phyloP scores from a whole-genome alignment of 495 filamentous ascomycete genomes.

The Barbatosphaeria neglecta region DNA sequence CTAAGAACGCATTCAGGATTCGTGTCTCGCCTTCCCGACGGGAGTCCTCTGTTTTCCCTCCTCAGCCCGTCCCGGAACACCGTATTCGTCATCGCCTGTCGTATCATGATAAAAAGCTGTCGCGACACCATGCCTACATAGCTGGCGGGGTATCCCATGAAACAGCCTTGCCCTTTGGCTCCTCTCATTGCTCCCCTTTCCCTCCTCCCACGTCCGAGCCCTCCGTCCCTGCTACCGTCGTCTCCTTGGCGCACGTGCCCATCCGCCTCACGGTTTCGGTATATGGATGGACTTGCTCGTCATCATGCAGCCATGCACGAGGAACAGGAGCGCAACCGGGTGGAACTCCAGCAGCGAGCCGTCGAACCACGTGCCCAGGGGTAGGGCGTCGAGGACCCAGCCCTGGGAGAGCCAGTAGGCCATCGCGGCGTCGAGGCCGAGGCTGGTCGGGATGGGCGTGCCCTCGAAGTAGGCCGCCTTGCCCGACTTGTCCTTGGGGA shows the following conservation, averaged over 20 bases:
- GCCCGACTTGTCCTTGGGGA: slow-evolving; percentile 83
- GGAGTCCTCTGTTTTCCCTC: too few relatives aligned
- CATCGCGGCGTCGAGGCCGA: slow-evolving; percentile 74
- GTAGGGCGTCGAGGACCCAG: slow-evolving; percentile 67
- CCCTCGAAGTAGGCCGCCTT: slow-evolving; percentile 95
- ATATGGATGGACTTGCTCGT: slow-evolving; percentile 89
- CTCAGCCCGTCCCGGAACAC: too few relatives aligned
- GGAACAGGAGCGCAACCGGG: slow-evolving; percentile 71
- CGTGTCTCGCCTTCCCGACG: too few relatives aligned
- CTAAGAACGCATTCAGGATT: too few relatives aligned
- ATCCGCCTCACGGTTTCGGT: slow-evolving; percentile 62
- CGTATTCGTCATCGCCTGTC: too few relatives aligned
- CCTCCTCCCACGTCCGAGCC: too few relatives aligned
- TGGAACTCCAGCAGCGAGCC: slow-evolving; percentile 75
- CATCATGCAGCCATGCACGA: slow-evolving; percentile 82
- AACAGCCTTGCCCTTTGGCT: too few relatives aligned
- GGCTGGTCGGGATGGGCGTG: slow-evolving; percentile 84
- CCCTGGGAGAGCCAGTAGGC: slow-evolving; percentile 74
- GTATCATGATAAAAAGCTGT: too few relatives aligned
- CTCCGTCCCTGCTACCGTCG: too few relatives aligned
- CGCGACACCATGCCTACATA: too few relatives aligned
- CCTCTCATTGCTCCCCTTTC: not conserved
- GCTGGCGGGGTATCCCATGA: too few relatives aligned
- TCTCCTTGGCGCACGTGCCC: not conserved
- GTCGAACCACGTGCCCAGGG: slow-evolving; percentile 50